Evolutionary conservation across 768 basidiomycete genomes (phyloP), one percentile per base, ranked within the genome.

Genomic region (Asterophora lycoperdoides): DNA sequence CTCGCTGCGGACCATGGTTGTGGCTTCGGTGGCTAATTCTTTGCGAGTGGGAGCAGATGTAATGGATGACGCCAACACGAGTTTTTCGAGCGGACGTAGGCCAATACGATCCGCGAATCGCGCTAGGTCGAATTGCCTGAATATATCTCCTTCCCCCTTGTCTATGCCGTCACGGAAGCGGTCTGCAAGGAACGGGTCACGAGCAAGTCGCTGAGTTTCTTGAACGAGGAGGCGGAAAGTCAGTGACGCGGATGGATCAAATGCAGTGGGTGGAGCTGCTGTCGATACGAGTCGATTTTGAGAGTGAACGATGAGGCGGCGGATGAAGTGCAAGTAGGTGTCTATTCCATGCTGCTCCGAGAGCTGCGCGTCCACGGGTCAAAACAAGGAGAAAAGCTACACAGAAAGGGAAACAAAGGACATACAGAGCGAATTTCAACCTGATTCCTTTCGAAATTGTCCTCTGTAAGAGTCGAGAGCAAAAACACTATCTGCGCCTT

Each of bases 401-500:
- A 44, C n/a, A 51, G 44, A 60, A 46, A 60, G 55, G 51, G 42
- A 46, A 34, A 50, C 49, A 47, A 14, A 39, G 48, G 32, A 77
- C 93, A 59, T 64, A 97, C 95, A 49, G 90, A 91, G 64, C 92
- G 86, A 61, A 99, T 96, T 74, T 99, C 94, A 48, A 82, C 72
- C 65, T 93, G 86, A 69, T 96, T 92, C 64, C 90, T 82, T 64
- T 91, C 90, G 65, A 92, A 99, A 70, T 93, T 93, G 61, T 98
- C 95, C 71, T 98, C 95, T 51, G 91, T 93, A 53, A 98, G 81
- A 20, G 93, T 97, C 23, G 91, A 93, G 56, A 99, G 80, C 50
- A 97, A 79, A 71, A 99, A 98, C 57, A 95, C 93, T 64, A 99
- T 94, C 77, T 99, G 94, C 52, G 94, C 89, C 71, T 89, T 90